These are phyloP conservation scores for Lizonia empirigonia DNA, from an alignment of 2,329 filamentous ascomycete genomes.

Conservation along the genomic window DNA sequence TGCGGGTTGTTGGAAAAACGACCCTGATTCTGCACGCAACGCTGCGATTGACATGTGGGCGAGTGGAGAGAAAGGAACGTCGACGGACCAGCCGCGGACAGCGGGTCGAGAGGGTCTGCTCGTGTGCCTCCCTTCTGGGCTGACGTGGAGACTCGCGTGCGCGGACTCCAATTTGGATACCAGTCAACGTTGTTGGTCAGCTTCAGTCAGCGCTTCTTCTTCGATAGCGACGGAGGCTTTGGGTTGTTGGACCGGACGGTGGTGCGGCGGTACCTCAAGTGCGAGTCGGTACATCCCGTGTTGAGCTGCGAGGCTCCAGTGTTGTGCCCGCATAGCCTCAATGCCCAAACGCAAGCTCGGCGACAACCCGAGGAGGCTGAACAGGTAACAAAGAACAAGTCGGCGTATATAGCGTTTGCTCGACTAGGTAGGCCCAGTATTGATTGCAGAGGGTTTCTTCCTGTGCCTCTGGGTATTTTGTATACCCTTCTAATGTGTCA, in stretches of 20 bases:
- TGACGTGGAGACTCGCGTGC: conserved; percentile 28
- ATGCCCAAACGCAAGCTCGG: conserved; percentile 3
- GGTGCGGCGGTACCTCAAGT: conserved; percentile 8
- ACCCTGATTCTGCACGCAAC: conserved; percentile 4
- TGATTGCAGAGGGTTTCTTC: conserved; percentile 1
- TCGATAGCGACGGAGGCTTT: conserved; percentile 13
- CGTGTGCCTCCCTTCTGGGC: conserved; percentile 26
- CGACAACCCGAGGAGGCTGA: conserved; percentile 5
- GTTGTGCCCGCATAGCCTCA: conserved; percentile 13
- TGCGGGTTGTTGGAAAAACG: conserved; percentile 21
- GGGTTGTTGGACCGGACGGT: conserved; percentile 10
- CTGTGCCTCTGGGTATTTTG: neutral
- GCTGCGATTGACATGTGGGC: conserved; percentile 23
- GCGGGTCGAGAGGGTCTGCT: conserved; percentile 27
- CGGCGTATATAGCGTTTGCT: conserved; percentile 12
- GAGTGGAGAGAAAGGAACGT: conserved; percentile 22
- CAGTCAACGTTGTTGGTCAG: conserved; percentile 13
- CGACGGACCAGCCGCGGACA: conserved; percentile 18
- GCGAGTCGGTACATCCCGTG: conserved; percentile 14
- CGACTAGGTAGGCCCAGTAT: neutral
- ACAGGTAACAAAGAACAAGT: neutral
- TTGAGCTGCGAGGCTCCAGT: conserved; percentile 16
- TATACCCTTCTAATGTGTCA: neutral
- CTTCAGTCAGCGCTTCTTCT: conserved; percentile 14
- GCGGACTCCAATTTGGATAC: conserved; percentile 9